Base-by-base conservation (phyloP, 805 yeast species). In the Saturnispora quitensis region DNA sequence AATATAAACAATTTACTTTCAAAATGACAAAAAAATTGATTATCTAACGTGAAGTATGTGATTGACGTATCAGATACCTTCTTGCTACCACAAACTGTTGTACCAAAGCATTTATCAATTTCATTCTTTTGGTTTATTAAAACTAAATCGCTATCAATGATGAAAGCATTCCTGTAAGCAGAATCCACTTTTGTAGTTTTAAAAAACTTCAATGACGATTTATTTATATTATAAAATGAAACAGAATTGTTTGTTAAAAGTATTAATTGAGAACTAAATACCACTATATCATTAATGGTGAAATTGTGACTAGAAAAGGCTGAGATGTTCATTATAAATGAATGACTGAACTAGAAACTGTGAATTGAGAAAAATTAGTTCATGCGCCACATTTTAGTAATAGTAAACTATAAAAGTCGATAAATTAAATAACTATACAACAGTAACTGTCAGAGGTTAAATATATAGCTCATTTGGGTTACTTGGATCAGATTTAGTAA, bases 381-480 rank as follows among this genome's bases (percentile, higher is more conserved):
- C 42, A 38, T 38, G 42, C 42, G 42, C 42, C 42, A 38, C 42
- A 18, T 10, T 31, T 31, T 31, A 31, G 12, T 31, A 31, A 10
- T 31, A 31, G 5, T 31, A 31, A 31, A 31, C 34, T 31, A 31
- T 31, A 31, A 31, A 31, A 31, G 34, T 31, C 15, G 34, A 31
- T 31, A 10, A 9, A 31, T 31, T 31, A 15, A 31, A 31, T 31
- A 31, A 31, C 34, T 12, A 31, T 31, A 31, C 34, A 31, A 31
- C 34, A 31, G 34, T 12, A 31, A 31, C 15, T 13, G 34, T 4
- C 34, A 31, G 4, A 4, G n/a, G 12, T 53, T 56, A 65, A n/a
- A 60, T 61, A 45, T 62, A 59, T 4, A 65, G 49, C 51, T 64
- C 64, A 52, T 62, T 64, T 20, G 66, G 67, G 48, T 63, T 60